Evolutionary conservation across 2,329 filamentous ascomycete genomes (phyloP), one percentile per base, ranked within the genome.

Genomic region (Apiospora saccharicola): DNA sequence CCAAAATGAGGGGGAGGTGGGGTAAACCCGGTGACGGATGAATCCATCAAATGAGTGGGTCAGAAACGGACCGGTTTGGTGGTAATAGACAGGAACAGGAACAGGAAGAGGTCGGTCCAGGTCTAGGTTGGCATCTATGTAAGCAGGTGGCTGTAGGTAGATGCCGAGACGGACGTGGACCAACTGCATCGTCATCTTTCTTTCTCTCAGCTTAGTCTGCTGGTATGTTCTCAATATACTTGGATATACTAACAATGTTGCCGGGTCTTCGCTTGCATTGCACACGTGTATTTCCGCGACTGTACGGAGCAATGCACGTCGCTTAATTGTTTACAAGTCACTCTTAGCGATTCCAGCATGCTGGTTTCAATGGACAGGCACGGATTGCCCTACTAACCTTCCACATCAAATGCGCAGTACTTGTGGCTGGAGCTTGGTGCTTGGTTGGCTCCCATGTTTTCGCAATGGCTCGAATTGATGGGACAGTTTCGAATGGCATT

Each of bases 61-160:
- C 57, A 64, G 57, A 64, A 64, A 64, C 57, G 57, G 57, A 64
- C 57, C 57, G 34, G 57, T 64, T 64, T 64, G 57, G 57, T 34
- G 57, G 57, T 41, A 64, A 61, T 57, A 14, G 51, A 61, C 53
- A 41, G 7, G 37, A 6, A 34, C 53, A 61, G 53, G 30, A 30
- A 57, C 51, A 57, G 24, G 24, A 53, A 30, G 51, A 24, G 37
- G 37, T 41, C 37, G 37, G 37, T 10, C 8, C 19, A 49, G 34
- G 30, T 41, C 30, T 64, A 41, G 57, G 57, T 61, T n/a, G 26
- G 26, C 26, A 30, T 30, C 26, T 30, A 30, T 30, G 2, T 30
- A 4, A 30, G 26, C 26, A 30, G 26, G 26, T 30, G 26, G 26
- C 26, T 30, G 26, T 64, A 22, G 46, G 22, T 12, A 41, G 57